A percentile compares a stretch with the other conserved stretches of the same genome.
phyloP scores from a whole-genome alignment of 371 early-diverging fungal genomes.

The Actinomortierella wolfii region DNA sequence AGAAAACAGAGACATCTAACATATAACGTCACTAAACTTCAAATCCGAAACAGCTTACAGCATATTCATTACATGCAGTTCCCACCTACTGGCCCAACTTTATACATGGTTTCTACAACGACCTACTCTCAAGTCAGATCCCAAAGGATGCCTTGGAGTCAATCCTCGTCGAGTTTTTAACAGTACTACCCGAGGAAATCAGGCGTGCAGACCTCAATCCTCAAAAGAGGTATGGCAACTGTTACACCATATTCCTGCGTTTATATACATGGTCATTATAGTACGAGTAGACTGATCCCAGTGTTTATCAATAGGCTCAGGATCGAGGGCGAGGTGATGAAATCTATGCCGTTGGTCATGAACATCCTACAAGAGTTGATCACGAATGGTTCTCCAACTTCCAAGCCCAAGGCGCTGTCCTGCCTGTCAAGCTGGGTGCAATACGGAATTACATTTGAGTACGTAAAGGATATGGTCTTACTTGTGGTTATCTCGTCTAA shows the following conservation, averaged over 20 bases:
- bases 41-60: conserved; percentile 56
- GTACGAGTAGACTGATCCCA: too few species aligned
- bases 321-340: conserved; percentile 53
- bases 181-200: conserved; percentile 81
- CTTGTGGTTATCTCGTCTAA: not conserved
- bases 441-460: conserved; percentile 64
- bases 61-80: conserved; percentile 68
- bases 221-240: conserved; percentile 49
- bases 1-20: too few species aligned
- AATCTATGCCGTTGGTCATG: conserved; percentile 53
- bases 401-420: conserved; percentile 54
- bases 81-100: conserved; percentile 69
- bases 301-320: conserved; percentile 46
- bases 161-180: conserved; percentile 72
- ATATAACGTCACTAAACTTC: too few species aligned
- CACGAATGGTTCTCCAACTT: conserved; percentile 28
- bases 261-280: too few species aligned
- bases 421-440: conserved; percentile 70
- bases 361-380: conserved; percentile 47
- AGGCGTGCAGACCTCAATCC: conserved; percentile 61
- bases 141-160: conserved; percentile 46
- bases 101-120: conserved; percentile 54
- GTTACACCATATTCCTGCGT: not conserved
- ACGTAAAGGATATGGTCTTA: conserved; percentile 14
- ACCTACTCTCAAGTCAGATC: conserved; percentile 51